phyloP scores from a whole-genome alignment of 768 basidiomycete genomes.

The Jaapia argillacea region DNA sequence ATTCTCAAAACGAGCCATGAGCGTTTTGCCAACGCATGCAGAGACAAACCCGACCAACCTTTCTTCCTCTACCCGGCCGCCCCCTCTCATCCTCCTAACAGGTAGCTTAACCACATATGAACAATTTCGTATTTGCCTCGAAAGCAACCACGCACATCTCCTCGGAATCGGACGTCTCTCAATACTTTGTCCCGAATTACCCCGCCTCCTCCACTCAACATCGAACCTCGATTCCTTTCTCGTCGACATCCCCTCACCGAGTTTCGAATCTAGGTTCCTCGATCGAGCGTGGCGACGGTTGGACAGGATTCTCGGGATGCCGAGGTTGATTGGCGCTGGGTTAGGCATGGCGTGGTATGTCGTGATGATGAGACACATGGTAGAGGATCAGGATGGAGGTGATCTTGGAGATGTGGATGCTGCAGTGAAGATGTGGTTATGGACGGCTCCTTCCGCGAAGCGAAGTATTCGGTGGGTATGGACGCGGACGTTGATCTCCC shows the following conservation, averaged over 20 bases:
- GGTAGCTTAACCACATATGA: slow-evolving; percentile 63
- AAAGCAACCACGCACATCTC: slow-evolving; percentile 52
- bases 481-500: too few relatives aligned
- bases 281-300: neutral
- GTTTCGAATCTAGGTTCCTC: slow-evolving; percentile 7
- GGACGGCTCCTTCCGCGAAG: slow-evolving; percentile 9
- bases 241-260: slow-evolving; percentile 8
- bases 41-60: neutral
- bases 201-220: slow-evolving; percentile 21
- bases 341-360: slow-evolving; percentile 60
- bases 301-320: slow-evolving; percentile 13
- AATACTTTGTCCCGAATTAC: slow-evolving; percentile 52
- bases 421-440: slow-evolving; percentile 14
- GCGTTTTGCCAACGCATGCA: neutral
- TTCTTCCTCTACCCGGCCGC: too few relatives aligned
- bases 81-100: slow-evolving; percentile 67
- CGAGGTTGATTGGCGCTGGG: slow-evolving; percentile 60
- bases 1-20: neutral
- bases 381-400: slow-evolving; percentile 16
- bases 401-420: slow-evolving; percentile 14
- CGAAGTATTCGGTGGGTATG: too few relatives aligned
- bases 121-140: slow-evolving; percentile 43
- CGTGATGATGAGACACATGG: slow-evolving; percentile 44
- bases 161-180: slow-evolving; percentile 70
- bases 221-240: too few relatives aligned